Conservation (phyloP, 257 asterid genomes). For the Nicotiana tabacum region DNA sequence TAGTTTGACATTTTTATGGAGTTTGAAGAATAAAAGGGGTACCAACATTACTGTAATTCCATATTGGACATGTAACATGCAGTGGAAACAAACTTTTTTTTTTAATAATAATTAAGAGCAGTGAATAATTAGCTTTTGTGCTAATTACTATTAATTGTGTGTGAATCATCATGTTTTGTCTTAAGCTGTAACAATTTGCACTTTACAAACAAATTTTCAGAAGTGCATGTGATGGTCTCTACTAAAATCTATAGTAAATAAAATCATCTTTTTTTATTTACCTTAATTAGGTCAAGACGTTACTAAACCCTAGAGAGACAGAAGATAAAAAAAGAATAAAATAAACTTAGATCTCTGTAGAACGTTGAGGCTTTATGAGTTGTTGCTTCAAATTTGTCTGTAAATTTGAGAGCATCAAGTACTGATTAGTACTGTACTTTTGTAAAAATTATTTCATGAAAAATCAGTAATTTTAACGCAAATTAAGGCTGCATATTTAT, state of each 20-base stretch:
- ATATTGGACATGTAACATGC: constrained; percentile 15
- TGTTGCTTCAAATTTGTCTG: neutral
- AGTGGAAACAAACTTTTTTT: neutral
- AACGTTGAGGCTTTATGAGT: neutral
- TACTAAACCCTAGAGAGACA: neutral
- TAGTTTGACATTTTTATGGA: constrained; percentile 5
- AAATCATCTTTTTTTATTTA: neutral
- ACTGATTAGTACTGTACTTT: neutral
- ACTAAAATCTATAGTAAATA: neutral
- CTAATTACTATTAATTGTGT: neutral
- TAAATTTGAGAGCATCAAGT: neutral
- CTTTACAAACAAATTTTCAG: constrained; percentile 1
- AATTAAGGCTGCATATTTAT: neutral
- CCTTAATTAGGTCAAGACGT: neutral
- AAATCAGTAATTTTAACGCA: neutral
- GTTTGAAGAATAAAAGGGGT: neutral
- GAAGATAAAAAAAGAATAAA: neutral
- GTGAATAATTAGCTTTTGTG: neutral
- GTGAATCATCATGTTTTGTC: constrained; percentile 28
- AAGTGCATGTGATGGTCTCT: constrained; percentile 1
- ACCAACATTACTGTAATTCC: constrained; percentile 18
- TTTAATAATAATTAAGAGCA: neutral
- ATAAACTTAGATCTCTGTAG: neutral
- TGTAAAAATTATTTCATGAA: neutral
- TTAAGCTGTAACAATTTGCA: constrained; percentile 10